Percentiles rank a stretch among this genome's conserved stretches.
Evolutionary conservation across 176 grass and related monocot species (phyloP).

Genomic region (Bothriochloa decipiens): DNA sequence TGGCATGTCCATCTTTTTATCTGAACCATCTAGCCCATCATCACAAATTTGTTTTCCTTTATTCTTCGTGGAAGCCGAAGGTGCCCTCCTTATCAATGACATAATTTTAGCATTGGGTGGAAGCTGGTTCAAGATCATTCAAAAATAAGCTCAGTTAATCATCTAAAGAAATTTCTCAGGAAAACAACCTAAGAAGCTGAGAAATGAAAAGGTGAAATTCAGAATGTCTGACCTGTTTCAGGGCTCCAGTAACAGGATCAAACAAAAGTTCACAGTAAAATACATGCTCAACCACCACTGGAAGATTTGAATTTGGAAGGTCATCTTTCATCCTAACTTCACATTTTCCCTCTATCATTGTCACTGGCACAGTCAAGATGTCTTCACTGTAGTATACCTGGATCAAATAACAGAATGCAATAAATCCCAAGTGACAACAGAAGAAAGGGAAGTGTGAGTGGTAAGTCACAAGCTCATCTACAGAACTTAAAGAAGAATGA

Average conservation of each 20-base stretch:
- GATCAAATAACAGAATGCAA: constrained; percentile 31
- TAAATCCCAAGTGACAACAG: not conserved
- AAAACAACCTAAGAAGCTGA: not conserved
- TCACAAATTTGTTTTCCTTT: constrained; percentile 32
- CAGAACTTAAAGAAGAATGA: not conserved
- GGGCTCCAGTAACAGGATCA: constrained; percentile 60
- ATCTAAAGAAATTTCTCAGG: no score
- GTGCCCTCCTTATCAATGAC: no score
- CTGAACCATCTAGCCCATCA: no score
- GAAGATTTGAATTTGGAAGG: constrained; percentile 53
- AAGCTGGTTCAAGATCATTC: no score
- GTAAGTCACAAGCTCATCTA: constrained; percentile 6
- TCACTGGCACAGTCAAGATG: constrained; percentile 48
- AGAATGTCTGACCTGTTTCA: constrained; percentile 58
- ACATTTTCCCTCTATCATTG: constrained; percentile 72
- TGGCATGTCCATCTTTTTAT: no score
- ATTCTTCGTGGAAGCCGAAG: constrained; percentile 48
- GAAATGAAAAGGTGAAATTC: constrained; percentile 1
- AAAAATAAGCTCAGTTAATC: no score
- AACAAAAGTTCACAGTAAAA: constrained; percentile 80
- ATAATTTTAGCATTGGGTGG: no score
- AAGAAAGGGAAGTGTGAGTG: not conserved
- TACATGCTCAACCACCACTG: constrained; percentile 54
- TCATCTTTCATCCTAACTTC: constrained; percentile 55
- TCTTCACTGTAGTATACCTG: constrained; percentile 79